phyloP scores from a whole-genome alignment of 2,329 filamentous ascomycete species.

The Verticillium nubilum region DNA sequence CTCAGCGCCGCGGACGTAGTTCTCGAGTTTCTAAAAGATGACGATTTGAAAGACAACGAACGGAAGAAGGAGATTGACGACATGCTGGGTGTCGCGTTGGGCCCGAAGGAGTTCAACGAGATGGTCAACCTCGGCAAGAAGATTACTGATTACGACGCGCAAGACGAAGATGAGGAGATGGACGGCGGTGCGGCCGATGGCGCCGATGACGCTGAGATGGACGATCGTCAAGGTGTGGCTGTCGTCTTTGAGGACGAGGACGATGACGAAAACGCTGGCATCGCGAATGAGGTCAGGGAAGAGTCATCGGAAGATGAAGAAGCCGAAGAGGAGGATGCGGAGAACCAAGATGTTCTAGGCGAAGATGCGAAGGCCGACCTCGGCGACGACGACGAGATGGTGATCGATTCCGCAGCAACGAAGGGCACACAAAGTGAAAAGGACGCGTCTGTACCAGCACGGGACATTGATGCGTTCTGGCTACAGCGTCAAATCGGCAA shows the following conservation, averaged over 20 bases:
- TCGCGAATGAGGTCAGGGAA: conserved; percentile 83
- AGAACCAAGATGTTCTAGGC: conserved; percentile 27
- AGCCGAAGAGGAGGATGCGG: conserved; percentile 55
- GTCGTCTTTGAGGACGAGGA: conserved; percentile 93
- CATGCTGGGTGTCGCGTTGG: conserved; percentile 76
- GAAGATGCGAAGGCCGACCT: conserved; percentile 42
- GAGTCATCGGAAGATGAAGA: conserved; percentile 80
- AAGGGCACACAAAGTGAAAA: conserved; percentile 38
- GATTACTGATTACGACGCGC: conserved; percentile 95
- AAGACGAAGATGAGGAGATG: conserved; percentile 91
- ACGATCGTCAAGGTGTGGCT: conserved; percentile 92
- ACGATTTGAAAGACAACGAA: conserved; percentile 92
- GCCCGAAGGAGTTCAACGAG: conserved; percentile 92
- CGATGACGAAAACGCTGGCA: conserved; percentile 73
- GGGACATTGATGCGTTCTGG: conserved; percentile 97
- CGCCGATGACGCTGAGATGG: conserved; percentile 69
- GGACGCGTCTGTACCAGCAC: conserved; percentile 65
- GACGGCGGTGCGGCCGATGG: conserved; percentile 62
- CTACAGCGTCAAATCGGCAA: conserved; percentile 85
- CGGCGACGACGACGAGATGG: conserved; percentile 71
- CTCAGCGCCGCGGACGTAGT: conserved; percentile 90
- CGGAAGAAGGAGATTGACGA: conserved; percentile 98
- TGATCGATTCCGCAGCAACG: conserved; percentile 65
- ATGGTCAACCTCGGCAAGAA: conserved; percentile 95
- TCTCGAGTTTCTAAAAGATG: conserved; percentile 88